phyloP scores from a whole-genome alignment of 2,329 filamentous ascomycete genomes.

The Ilyonectria sp. region DNA sequence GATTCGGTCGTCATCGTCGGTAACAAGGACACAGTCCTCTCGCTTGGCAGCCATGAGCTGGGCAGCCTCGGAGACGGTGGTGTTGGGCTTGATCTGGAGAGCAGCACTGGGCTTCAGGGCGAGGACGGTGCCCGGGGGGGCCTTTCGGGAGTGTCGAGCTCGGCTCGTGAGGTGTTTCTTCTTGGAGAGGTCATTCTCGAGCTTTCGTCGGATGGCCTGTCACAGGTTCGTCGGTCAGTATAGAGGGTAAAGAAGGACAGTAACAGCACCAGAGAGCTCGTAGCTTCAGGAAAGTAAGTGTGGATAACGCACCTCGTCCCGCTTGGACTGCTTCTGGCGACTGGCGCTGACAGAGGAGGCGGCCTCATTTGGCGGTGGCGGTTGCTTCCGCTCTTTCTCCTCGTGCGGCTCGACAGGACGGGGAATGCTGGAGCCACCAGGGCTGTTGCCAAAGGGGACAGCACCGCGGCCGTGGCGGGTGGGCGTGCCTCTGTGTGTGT shows the following conservation, averaged over 20 bases:
- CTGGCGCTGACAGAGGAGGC: slow-evolving; percentile 88
- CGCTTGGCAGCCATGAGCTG: slow-evolving; percentile 99
- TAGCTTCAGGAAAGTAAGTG: slow-evolving; percentile 10
- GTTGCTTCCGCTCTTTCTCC: not conserved
- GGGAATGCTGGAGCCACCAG: slow-evolving; percentile 76
- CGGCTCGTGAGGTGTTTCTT: slow-evolving; percentile 88
- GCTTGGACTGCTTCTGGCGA: slow-evolving; percentile 95
- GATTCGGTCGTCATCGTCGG: slow-evolving; percentile 97
- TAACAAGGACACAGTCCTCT: slow-evolving; percentile 97
- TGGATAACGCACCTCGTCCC: slow-evolving; percentile 87
- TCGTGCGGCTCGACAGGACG: slow-evolving; percentile 73
- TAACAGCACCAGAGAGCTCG: slow-evolving; percentile 5
- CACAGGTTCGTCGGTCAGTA: slow-evolving; percentile 40
- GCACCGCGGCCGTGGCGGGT: slow-evolving; percentile 73
- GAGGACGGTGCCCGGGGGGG: slow-evolving; percentile 94
- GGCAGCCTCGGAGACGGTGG: slow-evolving; percentile 94
- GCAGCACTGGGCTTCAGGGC: slow-evolving; percentile 95
- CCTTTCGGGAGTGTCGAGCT: slow-evolving; percentile 90
- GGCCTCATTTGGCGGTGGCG: slow-evolving; percentile 67
- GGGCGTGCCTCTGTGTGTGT: slow-evolving; percentile 80
- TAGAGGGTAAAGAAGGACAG: slow-evolving; percentile 3
- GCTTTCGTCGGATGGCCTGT: slow-evolving; percentile 95
- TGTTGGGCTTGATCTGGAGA: slow-evolving; percentile 96
- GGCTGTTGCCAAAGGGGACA: slow-evolving; percentile 75
- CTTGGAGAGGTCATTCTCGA: slow-evolving; percentile 98